Evolutionary conservation across 345 rosid genomes (phyloP).

Genomic region (Euphorbia peplus): DNA sequence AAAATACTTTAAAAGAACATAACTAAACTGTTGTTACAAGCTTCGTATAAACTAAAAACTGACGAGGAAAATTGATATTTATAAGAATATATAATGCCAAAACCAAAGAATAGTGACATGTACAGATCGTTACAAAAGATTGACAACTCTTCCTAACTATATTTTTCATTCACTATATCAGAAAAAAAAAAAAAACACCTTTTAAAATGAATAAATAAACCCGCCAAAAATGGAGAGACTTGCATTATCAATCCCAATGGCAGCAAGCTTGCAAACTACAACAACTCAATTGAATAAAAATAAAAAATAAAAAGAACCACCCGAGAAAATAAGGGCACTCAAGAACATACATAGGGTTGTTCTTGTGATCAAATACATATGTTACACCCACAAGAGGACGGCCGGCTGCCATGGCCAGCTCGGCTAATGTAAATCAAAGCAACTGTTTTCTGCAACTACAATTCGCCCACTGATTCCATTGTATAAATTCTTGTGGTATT

Average conservation of each 20-base stretch:
- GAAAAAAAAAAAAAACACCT: background rate
- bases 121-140: constrained; percentile 16
- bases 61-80: background rate
- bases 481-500: constrained; percentile 8
- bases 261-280: constrained; percentile 11
- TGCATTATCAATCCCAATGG: constrained; percentile 18
- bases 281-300: constrained; percentile 12
- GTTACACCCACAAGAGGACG: constrained; percentile 21
- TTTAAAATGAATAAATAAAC: constrained; percentile 31
- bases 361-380: constrained; percentile 17
- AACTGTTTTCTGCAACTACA: background rate
- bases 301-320: constrained; percentile 2
- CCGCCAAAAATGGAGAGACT: constrained; percentile 19
- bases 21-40: background rate
- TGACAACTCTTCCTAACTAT: constrained; percentile 2
- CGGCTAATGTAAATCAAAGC: background rate
- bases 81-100: background rate
- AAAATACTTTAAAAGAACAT: too few species aligned
- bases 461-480: constrained; percentile 12
- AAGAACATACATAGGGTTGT: background rate
- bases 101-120: background rate
- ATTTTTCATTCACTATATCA: constrained; percentile 15
- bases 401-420: constrained; percentile 11
- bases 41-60: background rate
- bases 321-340: background rate